Evolutionary conservation across 208 protist species (phyloP).

Genomic region (Acanthamoeba triangularis): DNA sequence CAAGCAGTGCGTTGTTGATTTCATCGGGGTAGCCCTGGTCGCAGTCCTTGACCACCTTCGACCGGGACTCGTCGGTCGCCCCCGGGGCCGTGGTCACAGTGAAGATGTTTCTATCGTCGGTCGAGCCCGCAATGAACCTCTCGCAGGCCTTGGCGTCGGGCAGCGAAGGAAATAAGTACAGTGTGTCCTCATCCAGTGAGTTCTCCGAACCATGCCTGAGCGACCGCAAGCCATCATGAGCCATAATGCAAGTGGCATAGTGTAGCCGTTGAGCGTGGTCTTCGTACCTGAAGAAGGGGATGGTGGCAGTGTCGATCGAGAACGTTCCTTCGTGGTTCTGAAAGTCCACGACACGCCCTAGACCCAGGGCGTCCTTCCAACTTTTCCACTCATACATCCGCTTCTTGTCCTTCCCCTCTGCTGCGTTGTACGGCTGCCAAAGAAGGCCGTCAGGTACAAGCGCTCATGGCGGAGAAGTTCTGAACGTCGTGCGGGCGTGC

Average conservation of each 20-base stretch:
- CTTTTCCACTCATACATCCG: background rate
- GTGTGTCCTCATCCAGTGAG: conserved; percentile 18
- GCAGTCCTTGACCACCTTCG: conserved; percentile 15
- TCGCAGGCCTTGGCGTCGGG: conserved; percentile 6
- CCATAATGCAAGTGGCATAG: no score
- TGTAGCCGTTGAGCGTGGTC: no score
- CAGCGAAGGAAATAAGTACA: background rate
- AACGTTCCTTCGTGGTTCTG: background rate
- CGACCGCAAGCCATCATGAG: background rate
- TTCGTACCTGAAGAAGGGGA: background rate
- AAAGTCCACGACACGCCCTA: background rate
- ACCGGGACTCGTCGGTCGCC: background rate
- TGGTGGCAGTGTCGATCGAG: background rate
- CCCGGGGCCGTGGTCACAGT: background rate
- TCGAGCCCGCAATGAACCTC: background rate
- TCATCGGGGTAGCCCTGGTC: conserved; percentile 45
- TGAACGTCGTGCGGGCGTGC: background rate
- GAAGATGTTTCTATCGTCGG: background rate
- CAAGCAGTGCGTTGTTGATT: conserved; percentile 13
- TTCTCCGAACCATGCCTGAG: background rate
- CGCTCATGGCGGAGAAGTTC: background rate
- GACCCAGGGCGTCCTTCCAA: conserved; percentile 4
- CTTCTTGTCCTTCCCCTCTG: background rate
- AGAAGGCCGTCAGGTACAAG: background rate
- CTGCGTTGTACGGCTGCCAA: background rate